Evolutionary conservation across 495 filamentous ascomycete species (phyloP), one percentile per base, ranked within the genome.

Genomic region (Saxophila tyrrhenica): DNA sequence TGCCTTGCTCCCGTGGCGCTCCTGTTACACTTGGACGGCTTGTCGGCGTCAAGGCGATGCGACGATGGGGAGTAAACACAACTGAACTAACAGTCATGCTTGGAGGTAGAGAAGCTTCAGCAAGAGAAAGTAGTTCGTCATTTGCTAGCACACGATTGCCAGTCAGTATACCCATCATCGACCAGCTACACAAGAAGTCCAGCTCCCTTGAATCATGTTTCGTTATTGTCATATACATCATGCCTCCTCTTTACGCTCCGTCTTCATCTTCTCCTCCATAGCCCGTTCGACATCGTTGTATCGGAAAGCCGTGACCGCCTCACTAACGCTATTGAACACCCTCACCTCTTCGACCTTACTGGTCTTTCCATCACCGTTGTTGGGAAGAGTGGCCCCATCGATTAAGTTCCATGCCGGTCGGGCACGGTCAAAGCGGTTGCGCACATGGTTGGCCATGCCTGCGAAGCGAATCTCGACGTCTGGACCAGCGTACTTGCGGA

Each of bases 391-490:
- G 15, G 7, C 15, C 7, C 19, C 41, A 21, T 44, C 41, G 41
- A 21, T 44, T 21, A 44, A 17, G 3, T 17, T 44, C 41, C 41
- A 44, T 3, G 7, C n/a, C 16, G 41, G 41, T 7, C 41, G 41
- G 16, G 49, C 49, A 3, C 55, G 22, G 19, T 58, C 55, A 8
- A 58, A 39, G 3, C 55, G 23, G 9, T n/a, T 41, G 1, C 54
- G 43, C 17, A 57, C 29, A 19, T 25, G 20, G 3, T 58, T 41
- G 5, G 45, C 29, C 32, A 61, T 2, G 45, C 54, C 54, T 3
- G 48, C 51, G 20, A 61, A 41, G 5, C 55, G 23, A 3, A 57
- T 22, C 39, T 61, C 54, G 1, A 57, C 59, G 17, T 32, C 39
- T 9, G 45, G n/a, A 15, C 55, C 59, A 17, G 45, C 55, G 44